A percentile compares a stretch with the other conserved stretches of the same genome.
Evolutionary conservation across 2,329 filamentous ascomycete genomes (phyloP).

Genomic region (Iodosphaeria phyllophila): DNA sequence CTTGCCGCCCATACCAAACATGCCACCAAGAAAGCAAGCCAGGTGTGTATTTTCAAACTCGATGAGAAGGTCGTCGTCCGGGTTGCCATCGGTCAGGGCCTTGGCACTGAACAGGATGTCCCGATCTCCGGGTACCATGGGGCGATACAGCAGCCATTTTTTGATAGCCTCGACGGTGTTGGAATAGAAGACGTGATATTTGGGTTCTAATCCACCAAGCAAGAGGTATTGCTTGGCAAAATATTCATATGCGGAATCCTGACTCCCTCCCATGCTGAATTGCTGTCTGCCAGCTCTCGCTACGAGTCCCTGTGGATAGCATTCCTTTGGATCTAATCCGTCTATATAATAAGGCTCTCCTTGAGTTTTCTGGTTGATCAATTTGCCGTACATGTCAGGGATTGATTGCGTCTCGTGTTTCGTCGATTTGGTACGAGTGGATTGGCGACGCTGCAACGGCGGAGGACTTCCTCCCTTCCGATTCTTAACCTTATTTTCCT

Average conservation of each 20-base stretch:
- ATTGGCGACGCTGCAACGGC: no score
- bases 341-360: constrained; percentile 2
- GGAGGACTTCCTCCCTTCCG: constrained; percentile 1
- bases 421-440: background rate
- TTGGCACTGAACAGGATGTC: constrained; percentile 61
- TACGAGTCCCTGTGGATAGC: constrained; percentile 39
- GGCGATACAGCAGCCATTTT: constrained; percentile 58
- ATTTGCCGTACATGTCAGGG: constrained; percentile 4
- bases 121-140: constrained; percentile 47
- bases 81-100: constrained; percentile 25
- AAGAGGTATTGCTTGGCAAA: constrained; percentile 57
- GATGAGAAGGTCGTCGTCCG: constrained; percentile 18
- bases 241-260: constrained; percentile 57
- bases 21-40: constrained; percentile 51
- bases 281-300: constrained; percentile 22
- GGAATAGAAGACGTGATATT: constrained; percentile 58
- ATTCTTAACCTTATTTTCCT: constrained; percentile 1
- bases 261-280: constrained; percentile 38
- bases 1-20: constrained; percentile 47
- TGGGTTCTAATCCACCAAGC: constrained; percentile 52
- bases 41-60: constrained; percentile 45
- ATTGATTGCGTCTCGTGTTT: constrained; percentile 1
- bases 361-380: constrained; percentile 1
- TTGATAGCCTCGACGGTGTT: constrained; percentile 48
- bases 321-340: constrained; percentile 16